A percentile compares a stretch with the other conserved stretches of the same genome.
phyloP scores from a whole-genome alignment of 2,329 filamentous ascomycete genomes.

The Cercospora sp. region DNA sequence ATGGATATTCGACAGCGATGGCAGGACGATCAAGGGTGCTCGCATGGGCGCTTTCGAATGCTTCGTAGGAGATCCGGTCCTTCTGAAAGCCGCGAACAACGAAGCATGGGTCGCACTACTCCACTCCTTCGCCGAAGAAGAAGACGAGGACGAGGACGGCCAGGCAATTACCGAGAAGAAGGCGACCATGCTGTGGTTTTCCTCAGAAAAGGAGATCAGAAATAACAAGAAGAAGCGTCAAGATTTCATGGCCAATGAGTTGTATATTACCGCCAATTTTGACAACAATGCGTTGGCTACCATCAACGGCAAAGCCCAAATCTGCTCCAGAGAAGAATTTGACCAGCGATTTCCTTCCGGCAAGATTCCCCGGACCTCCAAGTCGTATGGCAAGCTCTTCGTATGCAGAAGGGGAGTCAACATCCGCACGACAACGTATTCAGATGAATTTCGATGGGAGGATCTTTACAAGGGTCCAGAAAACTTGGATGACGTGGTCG shows the following conservation, averaged over 20 bases:
- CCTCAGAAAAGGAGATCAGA: constrained; percentile 82
- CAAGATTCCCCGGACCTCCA: constrained; percentile 68
- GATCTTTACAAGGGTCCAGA: constrained; percentile 70
- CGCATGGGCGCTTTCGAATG: constrained; percentile 80
- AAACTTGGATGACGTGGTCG: constrained; percentile 65
- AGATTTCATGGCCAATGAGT: constrained; percentile 78
- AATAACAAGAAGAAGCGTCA: constrained; percentile 79
- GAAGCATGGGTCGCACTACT: constrained; percentile 93
- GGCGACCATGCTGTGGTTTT: constrained; percentile 95
- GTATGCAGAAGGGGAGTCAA: constrained; percentile 88
- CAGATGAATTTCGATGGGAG: constrained; percentile 89
- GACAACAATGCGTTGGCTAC: constrained; percentile 84
- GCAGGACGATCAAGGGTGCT: constrained; percentile 68
- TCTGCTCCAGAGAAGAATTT: constrained; percentile 74
- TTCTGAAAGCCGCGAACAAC: constrained; percentile 85
- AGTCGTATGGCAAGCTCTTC: constrained; percentile 81
- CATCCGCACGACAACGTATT: constrained; percentile 84
- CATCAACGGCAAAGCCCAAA: constrained; percentile 83
- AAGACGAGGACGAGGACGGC: constrained; percentile 59
- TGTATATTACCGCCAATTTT: constrained; percentile 85
- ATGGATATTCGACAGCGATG: constrained; percentile 56
- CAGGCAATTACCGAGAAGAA: constrained; percentile 58
- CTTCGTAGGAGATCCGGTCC: constrained; percentile 75
- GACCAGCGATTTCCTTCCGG: constrained; percentile 69
- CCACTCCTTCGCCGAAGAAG: constrained; percentile 73